Evolutionary conservation across 768 basidiomycete species (phyloP).

Genomic region (Amanita molliuscula): DNA sequence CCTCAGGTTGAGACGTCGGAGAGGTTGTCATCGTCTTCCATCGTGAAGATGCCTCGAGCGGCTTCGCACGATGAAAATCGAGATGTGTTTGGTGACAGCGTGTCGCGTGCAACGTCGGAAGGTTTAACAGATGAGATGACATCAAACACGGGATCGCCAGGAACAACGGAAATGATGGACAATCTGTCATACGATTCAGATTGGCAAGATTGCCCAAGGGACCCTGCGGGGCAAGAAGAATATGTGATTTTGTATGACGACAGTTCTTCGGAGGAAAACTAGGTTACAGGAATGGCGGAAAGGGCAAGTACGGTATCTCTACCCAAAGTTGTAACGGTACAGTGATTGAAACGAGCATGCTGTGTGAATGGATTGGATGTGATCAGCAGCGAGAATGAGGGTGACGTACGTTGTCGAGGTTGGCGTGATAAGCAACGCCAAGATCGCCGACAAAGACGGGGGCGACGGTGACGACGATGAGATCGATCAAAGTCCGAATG

Average conservation of each 20-base stretch:
- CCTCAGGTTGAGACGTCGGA: constrained; percentile 26
- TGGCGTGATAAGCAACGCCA: constrained; percentile 50
- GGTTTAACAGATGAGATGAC: constrained; percentile 6
- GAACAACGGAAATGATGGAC: not conserved
- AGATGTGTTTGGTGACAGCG: constrained; percentile 8
- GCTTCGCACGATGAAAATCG: constrained; percentile 13
- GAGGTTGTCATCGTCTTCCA: constrained; percentile 61
- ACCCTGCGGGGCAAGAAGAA: constrained; percentile 25
- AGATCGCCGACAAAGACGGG: constrained; percentile 70
- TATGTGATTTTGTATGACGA: constrained; percentile 71
- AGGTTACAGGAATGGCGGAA: constrained; percentile 3
- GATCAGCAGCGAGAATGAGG: not conserved
- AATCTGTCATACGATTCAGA: constrained; percentile 14
- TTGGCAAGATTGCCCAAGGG: constrained; percentile 2
- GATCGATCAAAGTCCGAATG: constrained; percentile 43
- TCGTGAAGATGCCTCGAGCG: constrained; percentile 55
- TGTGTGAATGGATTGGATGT: not conserved
- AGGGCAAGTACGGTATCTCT: constrained; percentile 9
- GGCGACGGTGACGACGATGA: constrained; percentile 76
- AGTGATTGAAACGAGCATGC: constrained; percentile 15
- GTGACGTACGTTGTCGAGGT: constrained; percentile 10
- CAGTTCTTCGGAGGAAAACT: constrained; percentile 43
- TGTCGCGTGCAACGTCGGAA: not conserved
- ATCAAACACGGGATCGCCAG: constrained; percentile 8
- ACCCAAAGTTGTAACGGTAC: constrained; percentile 23